Conservation (phyloP, 768 basidiomycete genomes). For the Termitomyces heimii region DNA sequence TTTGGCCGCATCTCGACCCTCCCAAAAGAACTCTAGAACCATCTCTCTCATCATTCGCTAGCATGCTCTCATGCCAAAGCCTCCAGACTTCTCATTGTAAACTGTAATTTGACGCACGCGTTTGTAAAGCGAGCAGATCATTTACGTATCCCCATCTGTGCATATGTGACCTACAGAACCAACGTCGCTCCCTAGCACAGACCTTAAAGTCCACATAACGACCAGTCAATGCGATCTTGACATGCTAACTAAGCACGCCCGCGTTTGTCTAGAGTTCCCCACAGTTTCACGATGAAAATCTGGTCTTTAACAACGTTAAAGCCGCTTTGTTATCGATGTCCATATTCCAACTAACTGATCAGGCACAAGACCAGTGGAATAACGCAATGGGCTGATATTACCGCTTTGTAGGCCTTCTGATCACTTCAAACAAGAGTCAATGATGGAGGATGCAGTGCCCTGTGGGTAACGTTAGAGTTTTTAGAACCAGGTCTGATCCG, state of each 20-base stretch:
- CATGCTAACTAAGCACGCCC: background rate
- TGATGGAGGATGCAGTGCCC: background rate
- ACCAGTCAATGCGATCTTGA: background rate
- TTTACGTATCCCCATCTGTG: background rate
- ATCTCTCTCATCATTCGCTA: background rate
- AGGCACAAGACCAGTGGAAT: background rate
- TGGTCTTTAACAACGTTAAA: background rate
- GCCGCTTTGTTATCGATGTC: background rate
- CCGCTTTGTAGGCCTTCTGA: background rate
- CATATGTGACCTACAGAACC: background rate
- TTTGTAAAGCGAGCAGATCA: background rate
- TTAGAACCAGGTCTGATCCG: background rate
- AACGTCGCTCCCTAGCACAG: background rate
- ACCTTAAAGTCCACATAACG: background rate
- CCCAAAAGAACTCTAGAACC: background rate
- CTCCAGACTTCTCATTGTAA: background rate
- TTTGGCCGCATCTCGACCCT: background rate
- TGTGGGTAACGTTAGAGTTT: background rate
- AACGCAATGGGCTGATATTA: background rate
- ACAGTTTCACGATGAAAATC: background rate
- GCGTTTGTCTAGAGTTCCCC: background rate
- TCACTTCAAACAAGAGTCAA: background rate
- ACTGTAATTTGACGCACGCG: background rate
- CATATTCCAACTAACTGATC: conserved; percentile 2
- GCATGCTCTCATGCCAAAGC: background rate